Conservation (phyloP, 768 basidiomycete genomes). For the Lanmaoa rubissima region DNA sequence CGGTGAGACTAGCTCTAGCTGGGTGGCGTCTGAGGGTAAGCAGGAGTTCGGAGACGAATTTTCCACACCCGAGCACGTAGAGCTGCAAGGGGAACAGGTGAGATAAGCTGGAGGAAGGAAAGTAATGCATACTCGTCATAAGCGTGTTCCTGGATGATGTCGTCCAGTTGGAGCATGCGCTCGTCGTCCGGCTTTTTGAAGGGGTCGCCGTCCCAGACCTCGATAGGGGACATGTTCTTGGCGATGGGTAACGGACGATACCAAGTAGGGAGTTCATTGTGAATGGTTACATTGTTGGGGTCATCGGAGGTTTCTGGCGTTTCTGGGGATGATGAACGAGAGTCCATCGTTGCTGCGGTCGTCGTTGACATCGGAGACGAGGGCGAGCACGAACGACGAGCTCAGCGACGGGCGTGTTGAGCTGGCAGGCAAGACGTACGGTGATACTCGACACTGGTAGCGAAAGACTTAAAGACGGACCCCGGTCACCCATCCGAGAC, state of each 20-base stretch:
- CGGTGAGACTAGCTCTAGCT: constrained; percentile 30
- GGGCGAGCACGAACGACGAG: constrained; percentile 6
- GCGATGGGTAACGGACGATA: constrained; percentile 46
- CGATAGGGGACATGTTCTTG: constrained; percentile 38
- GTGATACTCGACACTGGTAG: neutral
- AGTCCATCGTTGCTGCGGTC: constrained; percentile 48
- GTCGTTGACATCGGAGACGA: constrained; percentile 54
- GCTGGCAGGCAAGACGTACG: neutral
- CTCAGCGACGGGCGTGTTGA: constrained; percentile 1
- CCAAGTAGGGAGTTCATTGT: constrained; percentile 55
- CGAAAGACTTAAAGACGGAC: neutral
- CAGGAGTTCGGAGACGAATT: constrained; percentile 9
- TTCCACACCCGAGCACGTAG: constrained; percentile 22
- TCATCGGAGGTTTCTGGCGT: constrained; percentile 65
- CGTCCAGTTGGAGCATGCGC: constrained; percentile 65
- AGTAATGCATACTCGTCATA: constrained; percentile 65
- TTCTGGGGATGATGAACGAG: constrained; percentile 70
- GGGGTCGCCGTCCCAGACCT: constrained; percentile 45
- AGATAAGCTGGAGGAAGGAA: constrained; percentile 1
- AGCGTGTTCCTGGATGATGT: constrained; percentile 69
- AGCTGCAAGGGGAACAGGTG: constrained; percentile 10
- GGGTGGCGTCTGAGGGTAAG: constrained; percentile 33
- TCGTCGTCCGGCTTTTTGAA: constrained; percentile 49
- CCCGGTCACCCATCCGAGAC: neutral
- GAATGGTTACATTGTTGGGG: constrained; percentile 49